Base-by-base conservation (phyloP, 1,139 yeast species). In the Yamadazyma triangularis region DNA sequence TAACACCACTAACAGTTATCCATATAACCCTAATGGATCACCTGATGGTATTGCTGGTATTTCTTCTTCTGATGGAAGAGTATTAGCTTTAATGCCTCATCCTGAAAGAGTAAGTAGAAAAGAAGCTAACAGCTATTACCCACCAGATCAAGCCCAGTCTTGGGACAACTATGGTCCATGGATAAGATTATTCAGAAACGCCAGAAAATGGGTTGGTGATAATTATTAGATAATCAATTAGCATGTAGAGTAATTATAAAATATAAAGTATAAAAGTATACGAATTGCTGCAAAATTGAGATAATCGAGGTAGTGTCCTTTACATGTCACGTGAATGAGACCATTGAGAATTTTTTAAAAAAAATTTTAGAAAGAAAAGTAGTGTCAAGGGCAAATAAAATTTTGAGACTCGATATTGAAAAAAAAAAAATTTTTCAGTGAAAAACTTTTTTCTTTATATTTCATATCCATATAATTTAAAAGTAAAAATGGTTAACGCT, bases 1-100 rank as follows among this genome's bases (percentile, higher is more conserved):
- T 40, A 70, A 77, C 36, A 73, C 73, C 25, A 85, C 99, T 24
- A 82, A 78, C 53, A 71, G 67, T 48, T 91, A 84, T 56, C 99
- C 99, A 43, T 84, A 71, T 66, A 91, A 91, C 67, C 98, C 98
- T 36, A 93, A 93, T 60, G 99, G 99, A 25, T 86, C 96, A 13
- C 87, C 93, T 28, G 75, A 74, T 33, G 97, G 95, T 61, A 85
- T 93, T 51, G 85, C 96, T 26, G 99, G 96, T 70, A 77, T 93
- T 39, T 72, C 84, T 41, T 79, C 91, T 31, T 85, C 84, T 35
- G 86, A 86, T 52, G 98, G 98, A 44, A 79, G 98, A 58, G 96
- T 93, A 4, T 69, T 93, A 50, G 97, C 97, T 3, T 78, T 93
- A 88, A 93, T 93, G 99, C 99, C 99, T 28, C 99, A 93, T 56